A percentile compares a stretch with the other conserved stretches of the same genome.
Evolutionary conservation across 2,329 filamentous ascomycete genomes (phyloP).

Genomic region (Xylariaceae sp.): DNA sequence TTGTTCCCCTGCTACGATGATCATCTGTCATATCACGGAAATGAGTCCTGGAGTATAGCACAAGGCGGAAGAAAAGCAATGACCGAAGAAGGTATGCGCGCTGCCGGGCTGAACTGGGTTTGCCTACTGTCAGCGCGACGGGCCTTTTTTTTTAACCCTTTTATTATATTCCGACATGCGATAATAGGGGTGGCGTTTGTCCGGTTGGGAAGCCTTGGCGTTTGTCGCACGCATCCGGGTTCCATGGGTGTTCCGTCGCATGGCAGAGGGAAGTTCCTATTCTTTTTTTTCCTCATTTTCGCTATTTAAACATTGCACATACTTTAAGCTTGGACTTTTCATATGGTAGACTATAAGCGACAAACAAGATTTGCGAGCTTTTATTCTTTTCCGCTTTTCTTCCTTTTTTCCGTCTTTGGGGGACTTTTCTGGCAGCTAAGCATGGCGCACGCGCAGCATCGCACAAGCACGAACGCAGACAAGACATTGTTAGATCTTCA

Average conservation of each 20-base stretch:
- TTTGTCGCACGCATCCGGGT: background rate
- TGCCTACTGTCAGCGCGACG: slow-evolving; percentile 3
- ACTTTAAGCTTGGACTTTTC: no score
- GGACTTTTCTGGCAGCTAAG: background rate
- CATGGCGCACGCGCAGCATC: no score
- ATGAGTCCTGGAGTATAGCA: slow-evolving; percentile 9
- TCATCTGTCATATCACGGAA: slow-evolving; percentile 9
- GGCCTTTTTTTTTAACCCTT: background rate
- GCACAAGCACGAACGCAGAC: background rate
- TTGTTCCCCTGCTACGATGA: slow-evolving; percentile 20
- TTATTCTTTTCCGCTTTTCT: background rate
- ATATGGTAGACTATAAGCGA: no score
- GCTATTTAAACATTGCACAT: background rate
- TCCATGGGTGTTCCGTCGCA: background rate
- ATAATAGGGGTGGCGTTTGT: background rate
- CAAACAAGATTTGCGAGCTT: no score
- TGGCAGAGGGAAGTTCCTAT: background rate
- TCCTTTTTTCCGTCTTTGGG: background rate
- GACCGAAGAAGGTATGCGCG: slow-evolving; percentile 13
- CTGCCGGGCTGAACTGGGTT: slow-evolving; percentile 1
- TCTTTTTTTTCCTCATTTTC: background rate
- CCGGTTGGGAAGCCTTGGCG: background rate
- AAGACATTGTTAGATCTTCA: background rate
- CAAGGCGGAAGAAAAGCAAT: slow-evolving; percentile 4
- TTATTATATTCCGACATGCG: background rate